Conservation (phyloP, 164 flowering plant genomes). For the Pachysandra terminalis region DNA sequence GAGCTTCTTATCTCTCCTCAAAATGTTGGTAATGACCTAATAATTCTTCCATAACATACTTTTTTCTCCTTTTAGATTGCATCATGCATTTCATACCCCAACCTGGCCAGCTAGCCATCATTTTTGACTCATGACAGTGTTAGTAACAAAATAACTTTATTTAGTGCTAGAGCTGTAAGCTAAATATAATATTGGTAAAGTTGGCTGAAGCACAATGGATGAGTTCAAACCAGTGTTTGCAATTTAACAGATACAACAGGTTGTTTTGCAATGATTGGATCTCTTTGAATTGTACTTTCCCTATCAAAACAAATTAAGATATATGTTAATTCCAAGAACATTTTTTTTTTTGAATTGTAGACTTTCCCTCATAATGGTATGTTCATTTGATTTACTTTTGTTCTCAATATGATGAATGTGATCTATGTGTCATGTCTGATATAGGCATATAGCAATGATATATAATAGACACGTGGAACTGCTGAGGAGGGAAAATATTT, state of each 20-base stretch:
- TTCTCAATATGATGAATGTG: background rate
- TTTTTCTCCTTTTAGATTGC: background rate
- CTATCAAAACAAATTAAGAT: background rate
- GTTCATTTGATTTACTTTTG: background rate
- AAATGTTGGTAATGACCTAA: no score
- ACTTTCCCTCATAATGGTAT: background rate
- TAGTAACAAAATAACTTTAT: no score
- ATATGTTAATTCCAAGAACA: background rate
- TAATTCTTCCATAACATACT: background rate
- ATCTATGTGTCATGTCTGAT: no score
- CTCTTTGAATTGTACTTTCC: background rate
- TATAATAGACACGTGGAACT: no score
- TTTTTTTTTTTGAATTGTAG: background rate
- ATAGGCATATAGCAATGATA: no score
- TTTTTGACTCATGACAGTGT: background rate
- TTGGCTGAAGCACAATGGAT: background rate
- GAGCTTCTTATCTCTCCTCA: no score
- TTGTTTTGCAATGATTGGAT: background rate
- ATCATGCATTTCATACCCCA: background rate
- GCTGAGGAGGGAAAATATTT: no score
- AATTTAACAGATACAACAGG: background rate
- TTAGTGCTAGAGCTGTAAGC: no score
- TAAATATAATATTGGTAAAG: no score
- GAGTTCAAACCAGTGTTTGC: background rate
- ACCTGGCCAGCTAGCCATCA: background rate